Conservation (phyloP, 2,329 filamentous ascomycete species). For the Bisporella sp. region DNA sequence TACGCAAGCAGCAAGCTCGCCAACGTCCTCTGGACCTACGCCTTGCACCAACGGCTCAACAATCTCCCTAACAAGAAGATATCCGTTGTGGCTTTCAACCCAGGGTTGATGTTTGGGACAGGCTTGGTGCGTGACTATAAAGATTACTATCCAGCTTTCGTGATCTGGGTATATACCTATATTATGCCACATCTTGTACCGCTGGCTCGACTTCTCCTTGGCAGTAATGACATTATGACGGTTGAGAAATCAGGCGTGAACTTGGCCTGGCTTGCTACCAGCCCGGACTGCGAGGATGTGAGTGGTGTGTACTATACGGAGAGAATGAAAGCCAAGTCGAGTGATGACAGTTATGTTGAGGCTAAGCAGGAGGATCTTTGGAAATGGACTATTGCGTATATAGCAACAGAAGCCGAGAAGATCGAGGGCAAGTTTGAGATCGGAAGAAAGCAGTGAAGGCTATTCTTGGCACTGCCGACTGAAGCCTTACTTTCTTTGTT, state of each 20-base stretch:
- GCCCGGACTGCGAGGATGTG: conserved; percentile 25
- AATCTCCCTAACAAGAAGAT: conserved; percentile 21
- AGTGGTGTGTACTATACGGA: conserved; percentile 40
- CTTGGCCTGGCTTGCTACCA: conserved; percentile 35
- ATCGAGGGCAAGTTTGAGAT: no score
- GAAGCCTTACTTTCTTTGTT: no score
- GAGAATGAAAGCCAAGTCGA: conserved; percentile 31
- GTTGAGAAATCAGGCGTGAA: conserved; percentile 32
- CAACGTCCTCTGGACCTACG: conserved; percentile 43
- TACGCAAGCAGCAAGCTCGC: conserved; percentile 40
- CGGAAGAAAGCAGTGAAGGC: no score
- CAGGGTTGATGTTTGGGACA: conserved; percentile 42
- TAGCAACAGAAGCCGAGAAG: conserved; percentile 11
- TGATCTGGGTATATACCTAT: conserved; percentile 28
- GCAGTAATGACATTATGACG: conserved; percentile 31
- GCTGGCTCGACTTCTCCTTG: conserved; percentile 26
- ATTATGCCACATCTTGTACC: conserved; percentile 20
- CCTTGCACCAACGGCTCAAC: conserved; percentile 31
- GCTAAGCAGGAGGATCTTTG: conserved; percentile 42
- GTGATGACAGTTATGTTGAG: conserved; percentile 36
- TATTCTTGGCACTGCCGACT: no score
- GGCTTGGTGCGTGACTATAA: conserved; percentile 31
- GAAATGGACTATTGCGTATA: conserved; percentile 37
- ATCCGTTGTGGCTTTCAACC: conserved; percentile 38
- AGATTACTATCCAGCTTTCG: conserved; percentile 27